Evolutionary conservation across 345 rosid genomes (phyloP), one percentile per base, ranked within the genome.

Genomic region (Sonneratia caseolaris): DNA sequence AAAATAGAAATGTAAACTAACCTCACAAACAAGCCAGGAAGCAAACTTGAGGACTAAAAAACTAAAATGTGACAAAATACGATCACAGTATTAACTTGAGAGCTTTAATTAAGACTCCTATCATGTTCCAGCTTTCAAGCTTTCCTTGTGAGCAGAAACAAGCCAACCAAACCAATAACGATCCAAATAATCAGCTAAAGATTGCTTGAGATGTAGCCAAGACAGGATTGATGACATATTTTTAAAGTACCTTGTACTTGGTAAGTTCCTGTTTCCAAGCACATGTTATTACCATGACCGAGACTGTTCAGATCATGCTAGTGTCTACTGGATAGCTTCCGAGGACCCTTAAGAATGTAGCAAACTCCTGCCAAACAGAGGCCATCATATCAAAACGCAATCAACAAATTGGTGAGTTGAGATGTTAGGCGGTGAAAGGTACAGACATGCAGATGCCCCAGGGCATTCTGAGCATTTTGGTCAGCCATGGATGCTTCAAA

Each of bases 401-500:
- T 68, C 43, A 66, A 40, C 6, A 45, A 57, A 47, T 47, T 47
- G 51, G 15, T 47, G 5, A 13, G 9, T 47, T 47, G 51, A 47
- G 51, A 47, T 47, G 15, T 13, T 47, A 4, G 32, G 11, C 43
- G 59, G 55, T 19, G 42, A 64, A 53, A 45, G 14, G 5, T 45
- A 51, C 75, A 64, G 70, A 90, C 99, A 84, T 88, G 84, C 32
- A 95, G 89, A 84, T 95, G 93, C 76, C 83, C 77, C 64, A 92
- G 83, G 72, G 98, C 99, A 75, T 95, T 92, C 72, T 92, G 97
- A 37, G 99, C 98, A 10, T 82, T 83, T 83, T 89, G 82, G 35
- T 92, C 91, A 64, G 99, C 99, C 98, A 92, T 95, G 40, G 99
- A 95, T 78, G 97, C 93, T 78, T 90, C 99, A 57, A 95, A 90